Conservation (phyloP, 2,329 filamentous ascomycete species). For the Septoria linicola region DNA sequence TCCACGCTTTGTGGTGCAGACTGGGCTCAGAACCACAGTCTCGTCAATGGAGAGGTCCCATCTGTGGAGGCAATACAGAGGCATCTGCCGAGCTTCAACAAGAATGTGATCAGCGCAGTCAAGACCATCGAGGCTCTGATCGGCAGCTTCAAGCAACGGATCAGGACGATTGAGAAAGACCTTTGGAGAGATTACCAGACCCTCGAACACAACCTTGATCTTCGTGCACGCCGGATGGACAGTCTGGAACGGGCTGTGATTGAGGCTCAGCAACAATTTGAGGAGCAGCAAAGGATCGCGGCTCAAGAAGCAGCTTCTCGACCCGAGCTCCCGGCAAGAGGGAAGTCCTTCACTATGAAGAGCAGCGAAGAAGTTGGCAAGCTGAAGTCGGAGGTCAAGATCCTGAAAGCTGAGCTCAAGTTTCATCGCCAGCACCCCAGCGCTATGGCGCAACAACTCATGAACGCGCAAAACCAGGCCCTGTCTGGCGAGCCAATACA, state of each 20-base stretch:
- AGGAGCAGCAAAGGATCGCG: conserved; percentile 20
- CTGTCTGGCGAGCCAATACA: conserved; percentile 24
- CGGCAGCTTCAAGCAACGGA: conserved; percentile 71
- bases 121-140: conserved; percentile 84
- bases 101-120: conserved; percentile 82
- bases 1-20: conserved; percentile 83
- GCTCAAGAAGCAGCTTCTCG: conserved; percentile 25
- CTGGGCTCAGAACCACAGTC: conserved; percentile 85
- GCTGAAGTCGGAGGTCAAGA: conserved; percentile 60
- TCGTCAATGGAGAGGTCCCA: conserved; percentile 84
- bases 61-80: conserved; percentile 82
- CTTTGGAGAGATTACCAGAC: conserved; percentile 88
- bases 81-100: conserved; percentile 82
- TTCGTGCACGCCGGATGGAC: conserved; percentile 80
- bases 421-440: conserved; percentile 56
- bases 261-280: conserved; percentile 49
- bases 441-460: conserved; percentile 37
- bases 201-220: conserved; percentile 76
- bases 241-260: conserved; percentile 77
- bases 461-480: conserved; percentile 32
- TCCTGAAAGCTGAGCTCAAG: conserved; percentile 61
- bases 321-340: conserved; percentile 40
- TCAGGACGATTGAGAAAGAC: conserved; percentile 83
- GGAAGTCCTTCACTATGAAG: conserved; percentile 38
- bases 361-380: conserved; percentile 56